A percentile compares a stretch with the other conserved stretches of the same genome.
Evolutionary conservation across 441 rosid genomes (phyloP).

Genomic region (Eutrema salsugineum): DNA sequence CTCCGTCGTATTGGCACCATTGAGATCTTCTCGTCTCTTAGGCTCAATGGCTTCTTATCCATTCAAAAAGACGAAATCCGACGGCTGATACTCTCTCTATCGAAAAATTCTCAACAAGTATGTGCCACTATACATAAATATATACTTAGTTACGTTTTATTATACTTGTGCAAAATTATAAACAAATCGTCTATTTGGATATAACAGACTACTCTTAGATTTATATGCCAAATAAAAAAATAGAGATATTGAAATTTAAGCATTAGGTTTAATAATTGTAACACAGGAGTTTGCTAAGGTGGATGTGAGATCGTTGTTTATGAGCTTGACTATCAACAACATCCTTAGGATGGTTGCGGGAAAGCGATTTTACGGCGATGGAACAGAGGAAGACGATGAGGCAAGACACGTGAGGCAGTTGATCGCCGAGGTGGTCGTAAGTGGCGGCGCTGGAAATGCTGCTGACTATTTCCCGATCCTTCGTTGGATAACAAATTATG

Average conservation of each 20-base stretch:
- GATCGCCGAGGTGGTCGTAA: neutral
- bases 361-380: constrained; percentile 26
- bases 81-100: constrained; percentile 12
- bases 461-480: constrained; percentile 48
- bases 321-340: constrained; percentile 23
- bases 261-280: too few relatives aligned
- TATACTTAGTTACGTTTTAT: neutral
- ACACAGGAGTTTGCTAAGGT: constrained; percentile 16
- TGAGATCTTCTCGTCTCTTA: constrained; percentile 27
- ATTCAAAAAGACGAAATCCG: constrained; percentile 21
- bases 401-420: constrained; percentile 18
- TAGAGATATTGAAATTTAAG: neutral
- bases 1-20: constrained; percentile 23
- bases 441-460: constrained; percentile 27
- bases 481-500: constrained; percentile 23
- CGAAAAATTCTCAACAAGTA: constrained; percentile 16
- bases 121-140: too few relatives aligned
- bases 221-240: neutral
- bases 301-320: constrained; percentile 6
- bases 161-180: neutral
- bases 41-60: constrained; percentile 20
- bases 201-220: neutral
- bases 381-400: constrained; percentile 7
- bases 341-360: constrained; percentile 31
- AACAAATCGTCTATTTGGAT: neutral